Percentiles rank a stretch among this genome's conserved stretches.
phyloP scores from a whole-genome alignment of 1,284 basidiomycete species.

The Irpex sp. region DNA sequence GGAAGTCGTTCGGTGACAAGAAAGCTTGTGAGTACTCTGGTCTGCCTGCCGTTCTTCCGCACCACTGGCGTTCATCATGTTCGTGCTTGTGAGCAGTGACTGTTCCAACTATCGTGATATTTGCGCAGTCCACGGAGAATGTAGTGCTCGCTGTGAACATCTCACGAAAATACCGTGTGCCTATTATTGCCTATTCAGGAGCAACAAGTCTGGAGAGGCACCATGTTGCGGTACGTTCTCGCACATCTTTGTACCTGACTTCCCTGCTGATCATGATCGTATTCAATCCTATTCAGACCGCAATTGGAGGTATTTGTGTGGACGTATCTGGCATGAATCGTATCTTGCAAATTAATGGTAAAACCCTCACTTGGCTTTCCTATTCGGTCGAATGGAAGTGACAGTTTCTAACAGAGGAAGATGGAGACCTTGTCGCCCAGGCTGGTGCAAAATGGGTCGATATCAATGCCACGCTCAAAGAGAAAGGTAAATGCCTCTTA shows the following conservation, averaged over 20 bases:
- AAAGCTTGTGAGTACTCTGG: neutral
- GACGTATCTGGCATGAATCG: constrained; percentile 85
- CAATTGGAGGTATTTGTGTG: constrained; percentile 36
- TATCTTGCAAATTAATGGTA: constrained; percentile 76
- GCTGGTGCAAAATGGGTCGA: constrained; percentile 89
- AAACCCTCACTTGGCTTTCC: neutral
- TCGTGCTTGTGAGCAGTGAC: constrained; percentile 32
- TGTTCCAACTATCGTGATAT: constrained; percentile 62
- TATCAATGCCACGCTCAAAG: constrained; percentile 72
- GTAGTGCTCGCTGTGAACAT: constrained; percentile 58
- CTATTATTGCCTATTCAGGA: constrained; percentile 56
- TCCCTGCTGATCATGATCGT: neutral
- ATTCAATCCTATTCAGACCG: constrained; percentile 13
- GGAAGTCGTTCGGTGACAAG: constrained; percentile 19
- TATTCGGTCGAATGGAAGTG: neutral
- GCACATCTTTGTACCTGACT: constrained; percentile 2
- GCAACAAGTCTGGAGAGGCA: constrained; percentile 63
- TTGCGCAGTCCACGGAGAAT: constrained; percentile 49
- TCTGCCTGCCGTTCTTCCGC: neutral
- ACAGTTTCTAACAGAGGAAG: constrained; percentile 47
- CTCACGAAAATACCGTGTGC: constrained; percentile 53
- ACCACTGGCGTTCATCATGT: neutral
- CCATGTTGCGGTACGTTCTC: constrained; percentile 48
- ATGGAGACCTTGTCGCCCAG: constrained; percentile 81
- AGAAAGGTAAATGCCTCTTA: constrained; percentile 36